Percentiles rank a stretch among this genome's conserved stretches.
phyloP scores from a whole-genome alignment of 768 basidiomycete species.

The Auricularia cornea region DNA sequence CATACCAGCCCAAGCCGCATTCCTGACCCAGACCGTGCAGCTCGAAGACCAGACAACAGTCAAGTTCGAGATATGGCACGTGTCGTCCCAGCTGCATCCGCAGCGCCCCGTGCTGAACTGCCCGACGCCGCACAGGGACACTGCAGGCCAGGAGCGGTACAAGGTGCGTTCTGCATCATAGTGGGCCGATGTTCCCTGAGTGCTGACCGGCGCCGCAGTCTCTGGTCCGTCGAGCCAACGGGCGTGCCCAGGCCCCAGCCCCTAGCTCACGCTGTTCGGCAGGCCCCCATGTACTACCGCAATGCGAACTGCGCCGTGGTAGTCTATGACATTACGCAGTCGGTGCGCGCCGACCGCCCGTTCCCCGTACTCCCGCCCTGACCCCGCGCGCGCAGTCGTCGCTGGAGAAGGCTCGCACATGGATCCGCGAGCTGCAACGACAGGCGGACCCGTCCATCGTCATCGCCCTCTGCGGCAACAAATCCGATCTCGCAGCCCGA shows the following conservation, averaged over 20 bases:
- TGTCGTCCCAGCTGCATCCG: conserved; percentile 3
- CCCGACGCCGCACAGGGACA: conserved; percentile 56
- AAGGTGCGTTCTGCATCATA: conserved; percentile 42
- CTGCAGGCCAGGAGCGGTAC: conserved; percentile 92
- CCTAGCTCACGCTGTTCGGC: not conserved
- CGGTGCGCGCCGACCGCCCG: conserved; percentile 20
- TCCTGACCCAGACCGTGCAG: conserved; percentile 94
- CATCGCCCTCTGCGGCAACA: conserved; percentile 95
- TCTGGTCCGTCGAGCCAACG: conserved; percentile 31
- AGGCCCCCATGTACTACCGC: conserved; percentile 96
- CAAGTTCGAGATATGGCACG: conserved; percentile 97
- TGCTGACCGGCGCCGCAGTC: conserved; percentile 24
- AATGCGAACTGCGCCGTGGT: conserved; percentile 92
- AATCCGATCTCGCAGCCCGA: conserved; percentile 76
- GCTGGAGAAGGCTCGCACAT: conserved; percentile 89
- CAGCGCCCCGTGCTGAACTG: not conserved
- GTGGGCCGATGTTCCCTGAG: not conserved
- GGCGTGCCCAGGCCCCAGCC: not conserved
- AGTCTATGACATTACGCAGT: conserved; percentile 92
- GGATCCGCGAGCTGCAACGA: conserved; percentile 94
- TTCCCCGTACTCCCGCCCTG: not conserved
- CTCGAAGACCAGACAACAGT: conserved; percentile 84
- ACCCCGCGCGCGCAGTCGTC: conserved; percentile 41
- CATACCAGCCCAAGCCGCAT: conserved; percentile 59
- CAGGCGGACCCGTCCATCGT: conserved; percentile 97